These are phyloP conservation scores for Amanita pseudoporphyria DNA, from an alignment of 768 basidiomycete genomes.

Conservation along the genomic window DNA sequence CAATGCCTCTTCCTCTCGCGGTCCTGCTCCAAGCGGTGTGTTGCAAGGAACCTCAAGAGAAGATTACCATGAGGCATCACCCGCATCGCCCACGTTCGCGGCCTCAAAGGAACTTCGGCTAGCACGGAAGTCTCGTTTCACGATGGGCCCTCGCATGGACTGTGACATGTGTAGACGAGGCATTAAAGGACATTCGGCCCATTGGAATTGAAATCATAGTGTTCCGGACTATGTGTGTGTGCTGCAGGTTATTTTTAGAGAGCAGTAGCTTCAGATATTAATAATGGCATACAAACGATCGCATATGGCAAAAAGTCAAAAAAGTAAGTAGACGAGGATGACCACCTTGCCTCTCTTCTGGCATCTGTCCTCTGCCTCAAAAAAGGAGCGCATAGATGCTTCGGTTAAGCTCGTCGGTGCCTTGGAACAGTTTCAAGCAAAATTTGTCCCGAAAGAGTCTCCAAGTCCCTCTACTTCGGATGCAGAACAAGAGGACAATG, in stretches of 20 bases:
- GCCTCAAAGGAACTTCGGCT: constrained; percentile 8
- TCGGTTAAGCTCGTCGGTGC: constrained; percentile 76
- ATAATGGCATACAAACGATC: background rate
- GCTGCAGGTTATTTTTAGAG: constrained; percentile 1
- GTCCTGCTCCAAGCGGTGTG: background rate
- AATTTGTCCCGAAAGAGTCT: constrained; percentile 39
- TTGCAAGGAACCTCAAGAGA: background rate
- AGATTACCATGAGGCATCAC: constrained; percentile 9
- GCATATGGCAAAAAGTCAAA: constrained; percentile 7
- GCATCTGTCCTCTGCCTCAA: constrained; percentile 77
- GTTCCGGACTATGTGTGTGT: no score
- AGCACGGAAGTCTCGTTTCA: constrained; percentile 18
- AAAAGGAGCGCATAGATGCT: constrained; percentile 73
- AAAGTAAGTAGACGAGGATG: constrained; percentile 23
- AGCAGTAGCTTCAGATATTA: background rate
- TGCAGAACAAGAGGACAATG: constrained; percentile 39
- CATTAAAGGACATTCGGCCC: constrained; percentile 61
- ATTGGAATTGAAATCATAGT: constrained; percentile 36
- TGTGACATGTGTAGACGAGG: constrained; percentile 22
- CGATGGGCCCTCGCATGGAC: constrained; percentile 22
- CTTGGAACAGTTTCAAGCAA: constrained; percentile 78
- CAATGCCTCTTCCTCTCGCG: background rate
- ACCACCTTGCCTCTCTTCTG: constrained; percentile 90
- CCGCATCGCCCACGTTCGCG: constrained; percentile 19
- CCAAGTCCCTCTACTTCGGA: constrained; percentile 26